phyloP scores from a whole-genome alignment of 179 eudicot species.

The Gypsophila paniculata region DNA sequence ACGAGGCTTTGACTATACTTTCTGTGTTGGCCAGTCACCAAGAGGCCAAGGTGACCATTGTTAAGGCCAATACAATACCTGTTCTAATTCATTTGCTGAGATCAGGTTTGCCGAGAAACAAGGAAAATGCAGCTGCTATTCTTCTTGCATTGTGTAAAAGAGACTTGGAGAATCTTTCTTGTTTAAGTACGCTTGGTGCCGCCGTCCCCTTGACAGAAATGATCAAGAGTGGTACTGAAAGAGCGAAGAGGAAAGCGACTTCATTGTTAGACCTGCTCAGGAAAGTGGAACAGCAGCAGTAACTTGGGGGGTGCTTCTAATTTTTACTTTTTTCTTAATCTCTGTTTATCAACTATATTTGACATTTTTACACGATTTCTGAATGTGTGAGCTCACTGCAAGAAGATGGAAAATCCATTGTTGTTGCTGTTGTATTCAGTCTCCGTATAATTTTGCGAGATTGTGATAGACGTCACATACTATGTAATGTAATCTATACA shows the following conservation, averaged over 20 bases:
- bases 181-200: slow-evolving; percentile 38
- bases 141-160: slow-evolving; percentile 43
- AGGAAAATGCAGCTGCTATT: slow-evolving; percentile 48
- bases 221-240: slow-evolving; percentile 37
- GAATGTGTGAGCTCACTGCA: slow-evolving; percentile 5
- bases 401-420: too few relatives aligned
- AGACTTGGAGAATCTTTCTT: slow-evolving; percentile 32
- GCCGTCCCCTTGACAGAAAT: slow-evolving; percentile 34
- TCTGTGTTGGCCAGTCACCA: slow-evolving; percentile 44
- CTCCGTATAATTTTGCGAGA: too few relatives aligned
- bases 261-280: slow-evolving; percentile 39
- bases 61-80: slow-evolving; percentile 34
- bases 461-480: too few relatives aligned
- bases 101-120: slow-evolving; percentile 41
- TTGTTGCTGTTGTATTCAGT: too few relatives aligned
- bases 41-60: slow-evolving; percentile 38
- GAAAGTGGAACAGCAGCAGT: slow-evolving; percentile 26
- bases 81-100: slow-evolving; percentile 36
- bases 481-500: too few relatives aligned
- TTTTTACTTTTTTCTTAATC: background rate
- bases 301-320: slow-evolving; percentile 1
- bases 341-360: slow-evolving; percentile 1
- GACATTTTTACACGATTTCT: slow-evolving; percentile 19
- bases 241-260: slow-evolving; percentile 47
- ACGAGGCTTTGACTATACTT: slow-evolving; percentile 42